phyloP scores from a whole-genome alignment of 352 stramenopile genomes.

The Bremia lactucae region DNA sequence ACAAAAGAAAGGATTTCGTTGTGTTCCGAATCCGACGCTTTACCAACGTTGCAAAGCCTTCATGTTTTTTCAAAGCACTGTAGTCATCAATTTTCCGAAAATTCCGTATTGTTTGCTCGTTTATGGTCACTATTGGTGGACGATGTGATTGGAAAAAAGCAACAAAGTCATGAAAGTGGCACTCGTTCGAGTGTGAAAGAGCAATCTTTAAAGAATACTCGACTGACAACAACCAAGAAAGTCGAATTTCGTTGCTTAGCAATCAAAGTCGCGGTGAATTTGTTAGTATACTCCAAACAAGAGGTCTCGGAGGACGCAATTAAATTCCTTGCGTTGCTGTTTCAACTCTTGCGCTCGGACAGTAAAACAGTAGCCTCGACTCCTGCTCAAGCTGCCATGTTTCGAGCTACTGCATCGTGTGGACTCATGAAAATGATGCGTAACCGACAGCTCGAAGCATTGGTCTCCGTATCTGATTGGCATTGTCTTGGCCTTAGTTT shows the following conservation, averaged over 20 bases:
- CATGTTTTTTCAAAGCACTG: constrained; percentile 55
- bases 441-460: constrained; percentile 37
- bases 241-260: constrained; percentile 46
- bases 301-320: constrained; percentile 16
- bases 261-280: constrained; percentile 50
- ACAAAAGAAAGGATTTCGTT: constrained; percentile 33
- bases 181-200: constrained; percentile 15
- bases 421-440: constrained; percentile 60
- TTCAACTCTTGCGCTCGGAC: constrained; percentile 52
- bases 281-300: constrained; percentile 29
- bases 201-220: constrained; percentile 11
- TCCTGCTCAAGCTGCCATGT: constrained; percentile 28
- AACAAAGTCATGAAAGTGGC: constrained; percentile 2
- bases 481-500: constrained; percentile 68
- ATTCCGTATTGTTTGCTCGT: constrained; percentile 16
- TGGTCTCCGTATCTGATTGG: constrained; percentile 50
- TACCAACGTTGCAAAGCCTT: constrained; percentile 47
- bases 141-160: constrained; percentile 19
- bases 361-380: constrained; percentile 35
- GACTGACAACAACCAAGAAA: constrained; percentile 9
- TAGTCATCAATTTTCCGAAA: constrained; percentile 13
- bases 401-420: constrained; percentile 37
- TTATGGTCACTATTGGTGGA: constrained; percentile 42
- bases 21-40: constrained; percentile 6
- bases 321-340: constrained; percentile 38